Conservation (phyloP, 306 rosid species). For the Rubus parviflorus region DNA sequence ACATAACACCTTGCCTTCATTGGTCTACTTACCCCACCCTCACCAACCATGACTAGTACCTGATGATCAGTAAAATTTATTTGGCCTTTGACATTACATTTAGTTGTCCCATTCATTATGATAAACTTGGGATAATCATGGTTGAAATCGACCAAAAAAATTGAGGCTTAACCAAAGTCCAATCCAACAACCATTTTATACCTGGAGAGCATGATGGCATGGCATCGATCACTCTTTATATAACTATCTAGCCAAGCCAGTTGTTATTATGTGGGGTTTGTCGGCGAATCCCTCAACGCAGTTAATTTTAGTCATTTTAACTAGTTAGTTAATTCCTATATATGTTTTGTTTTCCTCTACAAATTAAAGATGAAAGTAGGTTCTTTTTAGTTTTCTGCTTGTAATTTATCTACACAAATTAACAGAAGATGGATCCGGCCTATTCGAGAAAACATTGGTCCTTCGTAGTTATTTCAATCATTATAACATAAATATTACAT, state of each 20-base stretch:
- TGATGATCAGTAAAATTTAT: conserved; percentile 4
- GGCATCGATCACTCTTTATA: neutral
- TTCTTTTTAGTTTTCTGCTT: no score
- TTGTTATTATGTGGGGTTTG: conserved; percentile 31
- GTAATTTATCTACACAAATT: no score
- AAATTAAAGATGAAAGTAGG: no score
- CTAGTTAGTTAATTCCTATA: neutral
- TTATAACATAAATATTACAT: no score
- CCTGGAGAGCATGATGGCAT: conserved; percentile 38
- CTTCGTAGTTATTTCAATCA: no score
- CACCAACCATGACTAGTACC: conserved; percentile 49
- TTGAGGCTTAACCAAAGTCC: conserved; percentile 15
- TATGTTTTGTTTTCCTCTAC: neutral
- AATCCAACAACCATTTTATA: conserved; percentile 42
- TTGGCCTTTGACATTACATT: conserved; percentile 4
- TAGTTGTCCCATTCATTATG: conserved; percentile 22
- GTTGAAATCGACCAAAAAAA: conserved; percentile 16
- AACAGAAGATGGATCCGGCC: no score
- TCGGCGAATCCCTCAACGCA: conserved; percentile 46
- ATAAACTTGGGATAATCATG: conserved; percentile 7
- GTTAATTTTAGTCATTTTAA: conserved; percentile 4
- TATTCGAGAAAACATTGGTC: no score
- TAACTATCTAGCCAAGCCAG: conserved; percentile 29
- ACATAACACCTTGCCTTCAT: conserved; percentile 53
- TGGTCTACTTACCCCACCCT: conserved; percentile 44